These are phyloP conservation scores for Solanum chmielewskii DNA, from an alignment of 257 asterid genomes.

Conservation along the genomic window DNA sequence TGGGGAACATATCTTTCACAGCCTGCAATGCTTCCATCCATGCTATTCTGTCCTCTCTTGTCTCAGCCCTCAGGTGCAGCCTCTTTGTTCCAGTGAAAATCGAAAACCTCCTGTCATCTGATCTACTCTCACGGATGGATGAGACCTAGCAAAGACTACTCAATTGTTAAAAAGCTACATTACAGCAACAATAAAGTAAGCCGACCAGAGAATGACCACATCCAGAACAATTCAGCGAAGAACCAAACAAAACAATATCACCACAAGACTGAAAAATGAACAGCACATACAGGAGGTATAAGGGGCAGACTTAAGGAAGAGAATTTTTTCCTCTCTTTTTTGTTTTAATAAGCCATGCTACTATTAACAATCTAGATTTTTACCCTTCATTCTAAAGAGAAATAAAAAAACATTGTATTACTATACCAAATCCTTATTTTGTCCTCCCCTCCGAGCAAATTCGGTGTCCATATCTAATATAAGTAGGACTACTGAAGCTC, in stretches of 20 bases:
- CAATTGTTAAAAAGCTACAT: conserved; percentile 6
- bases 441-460: neutral
- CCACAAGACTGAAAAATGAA: neutral
- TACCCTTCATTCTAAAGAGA: neutral
- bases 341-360: neutral
- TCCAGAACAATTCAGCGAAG: neutral
- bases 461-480: neutral
- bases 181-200: neutral
- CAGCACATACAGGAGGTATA: neutral
- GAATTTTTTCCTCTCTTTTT: neutral
- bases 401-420: too few species aligned
- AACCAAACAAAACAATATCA: neutral
- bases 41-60: conserved; percentile 59
- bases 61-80: conserved; percentile 85
- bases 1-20: conserved; percentile 86
- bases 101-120: conserved; percentile 92
- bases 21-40: conserved; percentile 95
- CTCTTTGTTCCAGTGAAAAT: conserved; percentile 91
- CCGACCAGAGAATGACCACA: neutral
- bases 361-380: neutral
- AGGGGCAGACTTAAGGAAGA: neutral
- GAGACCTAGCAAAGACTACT: conserved; percentile 55
- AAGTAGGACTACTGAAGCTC: neutral
- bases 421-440: too few species aligned
- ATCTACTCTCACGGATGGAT: conserved; percentile 71